Evolutionary conservation across 305 asterid species (phyloP).

Genomic region (Fraxinus nigra): DNA sequence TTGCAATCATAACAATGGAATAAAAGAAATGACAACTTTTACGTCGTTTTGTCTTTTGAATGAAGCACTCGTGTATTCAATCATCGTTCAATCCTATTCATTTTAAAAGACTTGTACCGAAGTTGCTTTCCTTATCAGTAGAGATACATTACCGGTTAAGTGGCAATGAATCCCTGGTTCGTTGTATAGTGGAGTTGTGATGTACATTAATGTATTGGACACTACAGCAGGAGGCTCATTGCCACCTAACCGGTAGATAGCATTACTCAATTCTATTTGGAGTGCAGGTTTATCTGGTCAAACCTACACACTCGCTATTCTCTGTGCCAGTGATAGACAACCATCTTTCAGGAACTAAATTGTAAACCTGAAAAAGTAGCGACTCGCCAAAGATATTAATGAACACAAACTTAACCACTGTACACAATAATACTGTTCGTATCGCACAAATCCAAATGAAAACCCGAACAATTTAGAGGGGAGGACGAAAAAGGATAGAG

Average conservation of each 20-base stretch:
- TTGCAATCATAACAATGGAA: neutral
- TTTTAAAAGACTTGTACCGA: neutral
- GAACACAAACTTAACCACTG: neutral
- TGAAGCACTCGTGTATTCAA: neutral
- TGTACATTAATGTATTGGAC: neutral
- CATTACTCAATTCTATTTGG: neutral
- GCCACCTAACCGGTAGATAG: neutral
- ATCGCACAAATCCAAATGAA: neutral
- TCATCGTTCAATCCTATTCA: no score
- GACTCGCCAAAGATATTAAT: neutral
- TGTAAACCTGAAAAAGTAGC: neutral
- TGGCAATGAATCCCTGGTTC: neutral
- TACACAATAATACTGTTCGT: neutral
- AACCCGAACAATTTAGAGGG: neutral
- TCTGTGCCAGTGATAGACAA: neutral
- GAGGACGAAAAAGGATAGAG: neutral
- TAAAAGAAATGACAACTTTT: neutral
- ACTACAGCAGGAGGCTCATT: neutral
- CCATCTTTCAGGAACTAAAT: neutral
- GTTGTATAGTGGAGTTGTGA: neutral
- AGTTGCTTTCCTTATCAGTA: neutral
- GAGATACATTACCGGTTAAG: neutral
- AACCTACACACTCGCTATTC: neutral
- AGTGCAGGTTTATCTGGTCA: neutral
- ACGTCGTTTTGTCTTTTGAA: neutral